These are phyloP conservation scores for Phytophthora aleatoria DNA, from an alignment of 352 stramenopile species.

Conservation along the genomic window DNA sequence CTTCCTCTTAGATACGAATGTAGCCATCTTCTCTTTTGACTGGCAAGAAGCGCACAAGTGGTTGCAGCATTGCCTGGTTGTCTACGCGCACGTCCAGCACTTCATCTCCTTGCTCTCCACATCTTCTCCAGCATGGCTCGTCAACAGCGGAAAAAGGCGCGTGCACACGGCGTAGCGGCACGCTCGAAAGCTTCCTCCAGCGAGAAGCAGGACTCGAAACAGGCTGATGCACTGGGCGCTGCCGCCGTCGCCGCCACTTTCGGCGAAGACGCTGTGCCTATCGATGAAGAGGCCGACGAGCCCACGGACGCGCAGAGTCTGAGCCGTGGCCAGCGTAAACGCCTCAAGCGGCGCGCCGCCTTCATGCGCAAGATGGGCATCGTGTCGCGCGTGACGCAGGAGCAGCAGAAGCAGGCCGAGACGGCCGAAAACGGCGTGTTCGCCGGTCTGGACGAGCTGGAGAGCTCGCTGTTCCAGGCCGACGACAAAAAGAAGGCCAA, in stretches of 20 bases:
- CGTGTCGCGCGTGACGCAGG: constrained; percentile 64
- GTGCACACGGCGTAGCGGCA: constrained; percentile 56
- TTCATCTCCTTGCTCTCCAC: not conserved
- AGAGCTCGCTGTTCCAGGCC: constrained; percentile 71
- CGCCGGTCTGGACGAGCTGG: constrained; percentile 68
- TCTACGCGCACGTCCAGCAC: constrained; percentile 2
- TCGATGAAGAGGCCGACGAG: constrained; percentile 46
- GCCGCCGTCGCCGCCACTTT: constrained; percentile 74
- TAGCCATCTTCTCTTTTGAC: constrained; percentile 35
- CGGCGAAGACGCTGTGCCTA: constrained; percentile 33
- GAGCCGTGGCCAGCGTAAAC: constrained; percentile 85
- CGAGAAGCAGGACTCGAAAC: constrained; percentile 21
- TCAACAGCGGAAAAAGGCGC: constrained; percentile 61
- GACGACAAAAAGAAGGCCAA: constrained; percentile 46
- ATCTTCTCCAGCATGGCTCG: constrained; percentile 44
- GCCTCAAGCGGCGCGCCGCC: constrained; percentile 75
- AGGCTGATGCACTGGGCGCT: constrained; percentile 40
- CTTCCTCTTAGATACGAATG: constrained; percentile 15
- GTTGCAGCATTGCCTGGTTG: not conserved
- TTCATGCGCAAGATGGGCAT: constrained; percentile 90
- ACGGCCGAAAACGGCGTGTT: constrained; percentile 65
- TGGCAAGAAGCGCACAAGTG: not conserved
- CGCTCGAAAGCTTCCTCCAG: constrained; percentile 43
- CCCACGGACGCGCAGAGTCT: constrained; percentile 43
- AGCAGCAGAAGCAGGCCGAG: constrained; percentile 57